phyloP scores from a whole-genome alignment of 768 basidiomycete genomes.

The Termitomyces sp. region DNA sequence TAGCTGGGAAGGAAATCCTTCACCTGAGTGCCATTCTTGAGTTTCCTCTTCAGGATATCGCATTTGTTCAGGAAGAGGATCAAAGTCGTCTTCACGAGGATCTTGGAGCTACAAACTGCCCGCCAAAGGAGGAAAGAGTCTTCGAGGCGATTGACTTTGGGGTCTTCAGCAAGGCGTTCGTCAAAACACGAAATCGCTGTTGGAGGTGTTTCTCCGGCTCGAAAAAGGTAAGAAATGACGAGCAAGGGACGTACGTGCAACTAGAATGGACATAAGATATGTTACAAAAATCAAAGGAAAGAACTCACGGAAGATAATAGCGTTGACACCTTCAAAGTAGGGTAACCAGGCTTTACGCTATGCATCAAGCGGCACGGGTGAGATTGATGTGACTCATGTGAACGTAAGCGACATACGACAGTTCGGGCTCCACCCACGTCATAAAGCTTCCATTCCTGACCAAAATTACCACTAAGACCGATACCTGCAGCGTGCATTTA shows the following conservation, averaged over 20 bases:
- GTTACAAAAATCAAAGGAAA: constrained; percentile 20
- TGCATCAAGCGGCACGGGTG: not conserved
- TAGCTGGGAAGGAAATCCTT: constrained; percentile 54
- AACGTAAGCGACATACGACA: constrained; percentile 29
- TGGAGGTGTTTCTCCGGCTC: not conserved
- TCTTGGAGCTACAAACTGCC: constrained; percentile 50
- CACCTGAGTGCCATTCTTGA: constrained; percentile 35
- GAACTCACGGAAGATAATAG: constrained; percentile 68
- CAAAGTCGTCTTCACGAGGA: constrained; percentile 56
- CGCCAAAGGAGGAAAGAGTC: constrained; percentile 70
- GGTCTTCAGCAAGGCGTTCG: constrained; percentile 50
- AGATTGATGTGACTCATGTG: not conserved
- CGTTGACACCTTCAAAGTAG: constrained; percentile 68
- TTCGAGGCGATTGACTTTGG: constrained; percentile 60
- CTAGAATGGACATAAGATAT: constrained; percentile 23
- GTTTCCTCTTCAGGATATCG: constrained; percentile 51
- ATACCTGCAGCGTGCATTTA: constrained; percentile 3
- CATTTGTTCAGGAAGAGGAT: constrained; percentile 75
- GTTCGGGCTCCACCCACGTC: constrained; percentile 67
- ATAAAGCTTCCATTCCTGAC: constrained; percentile 59
- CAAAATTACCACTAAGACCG: constrained; percentile 21
- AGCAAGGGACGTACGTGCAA: constrained; percentile 40
- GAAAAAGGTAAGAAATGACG: not conserved
- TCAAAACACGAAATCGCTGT: constrained; percentile 41
- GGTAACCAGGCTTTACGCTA: constrained; percentile 71